A percentile compares a stretch with the other conserved stretches of the same genome.
Evolutionary conservation across 805 yeast species (phyloP).

Genomic region (Teunomyces kruisii): DNA sequence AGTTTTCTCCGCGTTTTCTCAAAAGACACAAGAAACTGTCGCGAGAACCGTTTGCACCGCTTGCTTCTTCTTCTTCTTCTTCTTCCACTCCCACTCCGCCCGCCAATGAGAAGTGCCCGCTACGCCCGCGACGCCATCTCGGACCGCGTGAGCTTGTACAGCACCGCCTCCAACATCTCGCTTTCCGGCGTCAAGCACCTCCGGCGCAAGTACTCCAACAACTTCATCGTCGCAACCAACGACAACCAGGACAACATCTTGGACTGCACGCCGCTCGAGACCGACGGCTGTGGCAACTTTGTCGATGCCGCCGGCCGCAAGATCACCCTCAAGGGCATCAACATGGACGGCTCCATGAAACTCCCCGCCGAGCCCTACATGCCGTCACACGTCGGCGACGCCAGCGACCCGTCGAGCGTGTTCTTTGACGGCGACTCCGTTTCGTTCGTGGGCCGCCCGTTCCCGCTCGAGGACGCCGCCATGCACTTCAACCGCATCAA

Average conservation of each 20-base stretch:
- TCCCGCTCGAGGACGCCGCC: constrained; percentile 70
- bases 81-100: too few relatives aligned
- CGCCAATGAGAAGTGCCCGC: constrained; percentile 19
- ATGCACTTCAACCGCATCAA: constrained; percentile 69
- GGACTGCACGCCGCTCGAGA: constrained; percentile 21
- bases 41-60: too few relatives aligned
- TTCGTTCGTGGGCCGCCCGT: constrained; percentile 82
- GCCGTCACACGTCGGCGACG: constrained; percentile 40
- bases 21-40: too few relatives aligned
- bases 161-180: constrained; percentile 23
- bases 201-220: constrained; percentile 20
- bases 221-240: constrained; percentile 14
- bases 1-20: constrained; percentile 3
- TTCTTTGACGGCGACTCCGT: constrained; percentile 73
- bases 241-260: constrained; percentile 8
- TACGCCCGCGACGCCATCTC: constrained; percentile 31
- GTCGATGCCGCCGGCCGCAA: constrained; percentile 57
- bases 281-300: constrained; percentile 57
- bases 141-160: constrained; percentile 32
- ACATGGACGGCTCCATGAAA: constrained; percentile 74
- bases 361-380: constrained; percentile 59
- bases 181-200: constrained; percentile 28
- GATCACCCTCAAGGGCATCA: constrained; percentile 75
- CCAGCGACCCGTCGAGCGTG: constrained; percentile 35
- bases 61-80: too few relatives aligned